phyloP scores from a whole-genome alignment of 257 asterid species.

The Petrea volubilis region DNA sequence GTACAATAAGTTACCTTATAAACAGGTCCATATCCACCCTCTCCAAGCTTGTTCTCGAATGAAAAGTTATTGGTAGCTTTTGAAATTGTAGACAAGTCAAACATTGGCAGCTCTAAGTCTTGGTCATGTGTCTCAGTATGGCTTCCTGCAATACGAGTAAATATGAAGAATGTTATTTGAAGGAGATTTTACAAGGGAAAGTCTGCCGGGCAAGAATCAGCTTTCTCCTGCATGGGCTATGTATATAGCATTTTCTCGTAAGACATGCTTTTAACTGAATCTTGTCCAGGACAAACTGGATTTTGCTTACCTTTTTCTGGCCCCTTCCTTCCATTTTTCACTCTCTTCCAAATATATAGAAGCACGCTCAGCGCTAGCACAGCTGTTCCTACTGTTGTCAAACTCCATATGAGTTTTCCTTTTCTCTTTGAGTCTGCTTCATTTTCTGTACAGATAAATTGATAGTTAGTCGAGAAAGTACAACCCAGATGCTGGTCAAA shows the following conservation, averaged over 20 bases:
- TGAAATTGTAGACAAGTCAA: background rate
- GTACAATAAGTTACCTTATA: slow-evolving; percentile 21
- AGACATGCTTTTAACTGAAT: background rate
- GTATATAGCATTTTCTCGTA: background rate
- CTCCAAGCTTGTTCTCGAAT: slow-evolving; percentile 22
- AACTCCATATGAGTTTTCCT: background rate
- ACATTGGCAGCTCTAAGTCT: slow-evolving; percentile 23
- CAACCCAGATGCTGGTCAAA: background rate
- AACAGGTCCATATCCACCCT: slow-evolving; percentile 37
- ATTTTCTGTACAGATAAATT: background rate
- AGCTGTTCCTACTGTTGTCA: slow-evolving; percentile 1
- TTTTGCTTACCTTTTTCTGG: background rate
- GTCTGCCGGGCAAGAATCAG: background rate
- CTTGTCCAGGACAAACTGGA: background rate
- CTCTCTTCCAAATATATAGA: slow-evolving; percentile 1
- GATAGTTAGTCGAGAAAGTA: background rate
- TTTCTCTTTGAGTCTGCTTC: background rate
- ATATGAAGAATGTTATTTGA: background rate
- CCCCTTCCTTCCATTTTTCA: background rate
- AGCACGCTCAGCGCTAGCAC: slow-evolving; percentile 6
- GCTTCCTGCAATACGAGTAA: background rate
- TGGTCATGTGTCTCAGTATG: slow-evolving; percentile 1
- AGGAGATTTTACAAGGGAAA: background rate
- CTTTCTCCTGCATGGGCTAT: too few species aligned
- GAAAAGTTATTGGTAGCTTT: slow-evolving; percentile 34